Evolutionary conservation across 139 green algal species (phyloP).

Genomic region (Picochlorum sp.): DNA sequence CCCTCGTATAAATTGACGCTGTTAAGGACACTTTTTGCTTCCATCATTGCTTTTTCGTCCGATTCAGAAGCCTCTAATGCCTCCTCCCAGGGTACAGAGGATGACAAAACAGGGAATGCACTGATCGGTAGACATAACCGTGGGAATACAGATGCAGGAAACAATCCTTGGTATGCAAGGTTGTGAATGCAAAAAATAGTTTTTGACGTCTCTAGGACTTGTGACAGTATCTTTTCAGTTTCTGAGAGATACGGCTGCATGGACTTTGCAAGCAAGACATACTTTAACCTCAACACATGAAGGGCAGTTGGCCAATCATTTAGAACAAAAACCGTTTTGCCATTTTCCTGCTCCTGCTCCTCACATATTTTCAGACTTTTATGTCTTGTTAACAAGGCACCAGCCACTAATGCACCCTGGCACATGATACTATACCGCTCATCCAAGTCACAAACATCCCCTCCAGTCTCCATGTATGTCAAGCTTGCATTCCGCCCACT

Average conservation of each 20-base stretch:
- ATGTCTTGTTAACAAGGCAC: conserved; percentile 39
- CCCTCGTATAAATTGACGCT: not conserved
- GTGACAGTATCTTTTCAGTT: not conserved
- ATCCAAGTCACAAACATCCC: conserved; percentile 24
- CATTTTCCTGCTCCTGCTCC: too few species aligned
- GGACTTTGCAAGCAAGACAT: not conserved
- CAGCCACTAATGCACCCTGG: conserved; percentile 64
- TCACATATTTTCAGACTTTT: too few species aligned
- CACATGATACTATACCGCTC: conserved; percentile 62
- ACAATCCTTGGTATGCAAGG: conserved; percentile 27
- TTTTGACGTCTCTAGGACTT: conserved; percentile 6
- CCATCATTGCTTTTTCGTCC: too few species aligned
- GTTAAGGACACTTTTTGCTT: not conserved
- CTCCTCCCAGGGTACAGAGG: too few species aligned
- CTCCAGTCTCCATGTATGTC: conserved; percentile 30
- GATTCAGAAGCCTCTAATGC: too few species aligned
- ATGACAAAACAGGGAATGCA: not conserved
- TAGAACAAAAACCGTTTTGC: conserved; percentile 29
- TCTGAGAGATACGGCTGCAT: not conserved
- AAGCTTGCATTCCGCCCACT: conserved; percentile 6
- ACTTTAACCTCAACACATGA: conserved; percentile 22
- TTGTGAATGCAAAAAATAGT: conserved; percentile 39
- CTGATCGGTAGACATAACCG: conserved; percentile 18
- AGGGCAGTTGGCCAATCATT: conserved; percentile 41
- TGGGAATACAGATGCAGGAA: not conserved